Percentiles rank a stretch among this genome's conserved stretches.
Evolutionary conservation across 1,284 basidiomycete species (phyloP).

Genomic region (Vanrija humicola): DNA sequence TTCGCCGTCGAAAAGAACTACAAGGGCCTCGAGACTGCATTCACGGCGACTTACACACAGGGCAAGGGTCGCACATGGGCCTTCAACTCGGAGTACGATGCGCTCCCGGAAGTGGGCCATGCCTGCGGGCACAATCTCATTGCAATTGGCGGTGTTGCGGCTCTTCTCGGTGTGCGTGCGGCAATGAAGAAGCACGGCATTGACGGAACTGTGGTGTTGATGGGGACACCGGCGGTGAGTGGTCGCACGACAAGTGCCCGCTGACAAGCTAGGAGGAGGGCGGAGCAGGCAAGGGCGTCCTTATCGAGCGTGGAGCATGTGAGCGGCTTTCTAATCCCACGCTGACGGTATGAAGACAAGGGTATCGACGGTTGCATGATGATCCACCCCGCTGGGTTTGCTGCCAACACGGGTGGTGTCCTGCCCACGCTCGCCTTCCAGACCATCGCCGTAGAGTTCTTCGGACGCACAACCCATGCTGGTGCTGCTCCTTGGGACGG

Average conservation of each 20-base stretch:
- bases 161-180: slow-evolving; percentile 32
- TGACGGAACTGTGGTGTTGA: slow-evolving; percentile 66
- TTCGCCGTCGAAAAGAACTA: slow-evolving; percentile 61
- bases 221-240: slow-evolving; percentile 70
- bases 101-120: slow-evolving; percentile 18
- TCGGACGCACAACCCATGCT: slow-evolving; percentile 62
- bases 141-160: slow-evolving; percentile 42
- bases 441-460: slow-evolving; percentile 29
- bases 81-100: slow-evolving; percentile 30
- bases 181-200: slow-evolving; percentile 53
- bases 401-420: slow-evolving; percentile 12
- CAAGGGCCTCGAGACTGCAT: slow-evolving; percentile 51
- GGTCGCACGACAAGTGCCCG: neutral
- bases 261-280: slow-evolving; percentile 57
- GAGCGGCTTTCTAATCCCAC: too few species aligned
- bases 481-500: slow-evolving; percentile 61
- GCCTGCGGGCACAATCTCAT: slow-evolving; percentile 59
- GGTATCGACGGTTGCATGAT: slow-evolving; percentile 28
- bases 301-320: slow-evolving; percentile 53
- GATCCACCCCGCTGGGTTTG: slow-evolving; percentile 18
- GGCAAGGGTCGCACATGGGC: slow-evolving; percentile 28
- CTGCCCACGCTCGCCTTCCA: slow-evolving; percentile 27
- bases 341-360: slow-evolving; percentile 11
- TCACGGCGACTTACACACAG: slow-evolving; percentile 12
- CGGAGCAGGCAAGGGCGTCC: slow-evolving; percentile 71